These are phyloP conservation scores for Ustilago loliicola DNA, from an alignment of 1,284 basidiomycete genomes.

Conservation along the genomic window DNA sequence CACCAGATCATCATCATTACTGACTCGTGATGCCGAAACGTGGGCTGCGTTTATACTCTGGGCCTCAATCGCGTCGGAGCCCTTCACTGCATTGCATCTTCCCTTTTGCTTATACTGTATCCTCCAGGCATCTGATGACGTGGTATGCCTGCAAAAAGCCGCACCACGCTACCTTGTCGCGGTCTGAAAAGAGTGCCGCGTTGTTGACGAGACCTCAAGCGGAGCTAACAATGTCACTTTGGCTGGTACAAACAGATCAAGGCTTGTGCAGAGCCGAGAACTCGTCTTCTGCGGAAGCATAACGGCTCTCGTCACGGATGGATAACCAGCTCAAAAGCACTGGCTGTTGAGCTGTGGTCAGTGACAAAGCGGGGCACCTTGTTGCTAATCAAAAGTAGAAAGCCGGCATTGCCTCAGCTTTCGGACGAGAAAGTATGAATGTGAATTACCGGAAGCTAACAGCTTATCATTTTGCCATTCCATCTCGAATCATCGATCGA, in stretches of 20 bases:
- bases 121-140: too few species aligned
- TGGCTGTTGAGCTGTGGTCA: neutral
- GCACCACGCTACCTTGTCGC: neutral
- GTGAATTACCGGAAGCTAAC: neutral
- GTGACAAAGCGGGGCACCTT: neutral
- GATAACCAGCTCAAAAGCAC: neutral
- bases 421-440: neutral
- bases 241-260: neutral
- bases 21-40: neutral
- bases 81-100: neutral
- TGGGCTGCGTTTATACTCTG: too few species aligned
- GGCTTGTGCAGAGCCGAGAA: neutral
- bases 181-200: neutral
- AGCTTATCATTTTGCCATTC: neutral
- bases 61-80: too few species aligned
- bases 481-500: constrained; percentile 4
- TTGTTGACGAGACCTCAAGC: neutral
- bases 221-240: neutral
- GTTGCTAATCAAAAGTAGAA: neutral
- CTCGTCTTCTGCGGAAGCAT: constrained; percentile 4
- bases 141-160: too few species aligned
- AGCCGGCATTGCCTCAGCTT: neutral
- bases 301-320: neutral
- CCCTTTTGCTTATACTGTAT: neutral
- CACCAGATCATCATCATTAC: neutral